These are phyloP conservation scores for Debaryomyces maramus DNA, from an alignment of 805 yeast species.

Conservation along the genomic window DNA sequence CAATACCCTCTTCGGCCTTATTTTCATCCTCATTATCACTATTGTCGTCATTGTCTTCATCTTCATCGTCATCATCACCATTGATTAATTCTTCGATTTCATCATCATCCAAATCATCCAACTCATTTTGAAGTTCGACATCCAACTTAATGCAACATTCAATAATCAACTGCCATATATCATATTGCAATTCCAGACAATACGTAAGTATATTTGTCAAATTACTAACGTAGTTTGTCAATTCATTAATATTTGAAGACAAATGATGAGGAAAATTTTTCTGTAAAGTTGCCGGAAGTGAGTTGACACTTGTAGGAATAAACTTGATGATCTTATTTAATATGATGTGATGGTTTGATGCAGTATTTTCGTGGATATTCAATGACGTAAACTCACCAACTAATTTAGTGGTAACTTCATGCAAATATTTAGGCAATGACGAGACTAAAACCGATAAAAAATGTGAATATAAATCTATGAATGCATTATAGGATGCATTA, in stretches of 20 bases:
- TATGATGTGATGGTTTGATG: slow-evolving; percentile 55
- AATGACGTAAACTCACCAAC: slow-evolving; percentile 54
- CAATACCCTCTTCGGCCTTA: slow-evolving; percentile 42
- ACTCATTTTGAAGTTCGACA: slow-evolving; percentile 85
- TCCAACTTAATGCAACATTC: slow-evolving; percentile 84
- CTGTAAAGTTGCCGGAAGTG: slow-evolving; percentile 58
- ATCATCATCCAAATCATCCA: slow-evolving; percentile 79
- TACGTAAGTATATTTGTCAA: slow-evolving; percentile 60
- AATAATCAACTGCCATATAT: slow-evolving; percentile 76
- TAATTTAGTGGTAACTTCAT: slow-evolving; percentile 72
- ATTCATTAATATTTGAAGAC: slow-evolving; percentile 51
- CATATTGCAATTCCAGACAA: slow-evolving; percentile 71
- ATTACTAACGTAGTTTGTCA: slow-evolving; percentile 67
- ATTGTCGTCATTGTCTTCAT: slow-evolving; percentile 28
- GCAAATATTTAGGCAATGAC: slow-evolving; percentile 87
- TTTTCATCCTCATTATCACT: slow-evolving; percentile 34
- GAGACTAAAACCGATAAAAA: slow-evolving; percentile 80
- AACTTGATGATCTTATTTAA: slow-evolving; percentile 62
- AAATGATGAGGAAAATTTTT: slow-evolving; percentile 76
- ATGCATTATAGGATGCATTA: slow-evolving; percentile 19
- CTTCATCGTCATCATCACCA: slow-evolving; percentile 49
- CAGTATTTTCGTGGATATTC: slow-evolving; percentile 14
- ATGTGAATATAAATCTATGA: slow-evolving; percentile 58
- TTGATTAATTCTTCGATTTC: slow-evolving; percentile 53
- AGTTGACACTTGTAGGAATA: slow-evolving; percentile 78